Evolutionary conservation across 768 basidiomycete genomes (phyloP).

Genomic region (Baorangia bicolor): DNA sequence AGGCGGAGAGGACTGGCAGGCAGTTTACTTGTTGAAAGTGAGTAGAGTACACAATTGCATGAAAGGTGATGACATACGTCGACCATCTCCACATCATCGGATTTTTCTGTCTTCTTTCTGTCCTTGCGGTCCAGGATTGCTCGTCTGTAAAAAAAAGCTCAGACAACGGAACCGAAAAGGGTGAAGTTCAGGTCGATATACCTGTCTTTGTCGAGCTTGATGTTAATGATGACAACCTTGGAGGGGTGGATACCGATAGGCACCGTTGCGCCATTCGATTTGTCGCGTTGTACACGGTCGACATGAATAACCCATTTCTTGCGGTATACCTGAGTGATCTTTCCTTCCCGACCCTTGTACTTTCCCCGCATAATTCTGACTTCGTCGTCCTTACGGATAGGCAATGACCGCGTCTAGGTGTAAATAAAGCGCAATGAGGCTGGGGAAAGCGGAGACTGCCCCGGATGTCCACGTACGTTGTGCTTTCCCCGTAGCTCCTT

Average conservation of each 20-base stretch:
- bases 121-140: slow-evolving; percentile 88
- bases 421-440: neutral
- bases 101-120: slow-evolving; percentile 58
- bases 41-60: slow-evolving; percentile 11
- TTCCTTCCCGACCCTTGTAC: slow-evolving; percentile 99
- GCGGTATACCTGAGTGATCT: slow-evolving; percentile 96
- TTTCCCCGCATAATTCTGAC: slow-evolving; percentile 95
- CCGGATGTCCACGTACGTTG: slow-evolving; percentile 57
- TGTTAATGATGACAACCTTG: slow-evolving; percentile 90
- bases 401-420: slow-evolving; percentile 79
- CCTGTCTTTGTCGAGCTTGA: slow-evolving; percentile 94
- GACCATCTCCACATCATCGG: slow-evolving; percentile 75
- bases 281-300: slow-evolving; percentile 96
- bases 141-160: slow-evolving; percentile 45
- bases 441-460: neutral
- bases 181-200: slow-evolving; percentile 28
- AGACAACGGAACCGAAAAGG: neutral
- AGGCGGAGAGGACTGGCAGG: slow-evolving; percentile 8
- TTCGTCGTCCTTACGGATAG: slow-evolving; percentile 98
- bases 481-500: slow-evolving; percentile 94
- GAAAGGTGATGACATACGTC: slow-evolving; percentile 55
- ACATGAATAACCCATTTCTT: slow-evolving; percentile 99
- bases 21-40: slow-evolving; percentile 25
- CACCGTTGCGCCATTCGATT: slow-evolving; percentile 91
- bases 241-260: slow-evolving; percentile 96